Percentiles rank a stretch among this genome's conserved stretches.
These are phyloP conservation scores for Groenewaldozyma tartarivorans DNA, from an alignment of 805 yeast species.

Conservation along the genomic window DNA sequence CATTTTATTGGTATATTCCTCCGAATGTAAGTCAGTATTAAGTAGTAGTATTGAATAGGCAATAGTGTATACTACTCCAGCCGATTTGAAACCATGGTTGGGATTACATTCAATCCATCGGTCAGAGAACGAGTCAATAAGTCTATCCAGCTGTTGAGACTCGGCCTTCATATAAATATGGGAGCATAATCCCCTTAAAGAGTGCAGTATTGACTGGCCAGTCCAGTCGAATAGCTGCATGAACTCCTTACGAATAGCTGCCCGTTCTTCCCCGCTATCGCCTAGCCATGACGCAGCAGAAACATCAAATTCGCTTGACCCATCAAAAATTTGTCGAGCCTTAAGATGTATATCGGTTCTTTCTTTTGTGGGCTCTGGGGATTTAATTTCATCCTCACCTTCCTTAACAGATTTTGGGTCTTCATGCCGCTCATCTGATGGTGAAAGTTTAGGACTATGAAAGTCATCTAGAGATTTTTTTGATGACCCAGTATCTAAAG, in stretches of 20 bases:
- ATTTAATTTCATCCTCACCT: too few relatives aligned
- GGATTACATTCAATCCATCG: slow-evolving; percentile 48
- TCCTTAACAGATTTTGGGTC: too few relatives aligned
- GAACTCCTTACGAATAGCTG: slow-evolving; percentile 12
- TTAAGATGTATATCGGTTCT: too few relatives aligned
- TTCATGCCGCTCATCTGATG: too few relatives aligned
- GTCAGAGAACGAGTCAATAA: slow-evolving; percentile 57
- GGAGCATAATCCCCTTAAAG: slow-evolving; percentile 53
- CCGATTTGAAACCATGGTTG: slow-evolving; percentile 39
- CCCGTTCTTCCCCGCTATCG: slow-evolving; percentile 14
- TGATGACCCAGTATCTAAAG: too few relatives aligned
- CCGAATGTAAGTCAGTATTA: slow-evolving; percentile 67
- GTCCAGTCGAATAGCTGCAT: slow-evolving; percentile 34
- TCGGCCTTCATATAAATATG: slow-evolving; percentile 69
- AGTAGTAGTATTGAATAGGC: slow-evolving; percentile 62
- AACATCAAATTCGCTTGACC: slow-evolving; percentile 9
- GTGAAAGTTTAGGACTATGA: too few relatives aligned
- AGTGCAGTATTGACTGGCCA: slow-evolving; percentile 40
- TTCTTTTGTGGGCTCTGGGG: too few relatives aligned
- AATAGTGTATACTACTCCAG: slow-evolving; percentile 55
- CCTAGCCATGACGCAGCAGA: slow-evolving; percentile 19
- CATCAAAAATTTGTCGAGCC: slow-evolving; percentile 13
- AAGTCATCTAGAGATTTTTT: too few relatives aligned
- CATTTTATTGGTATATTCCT: slow-evolving; percentile 28
- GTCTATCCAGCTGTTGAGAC: slow-evolving; percentile 69